Conservation (phyloP, 2,329 filamentous ascomycete genomes). For the Penicillium griseofulvum region DNA sequence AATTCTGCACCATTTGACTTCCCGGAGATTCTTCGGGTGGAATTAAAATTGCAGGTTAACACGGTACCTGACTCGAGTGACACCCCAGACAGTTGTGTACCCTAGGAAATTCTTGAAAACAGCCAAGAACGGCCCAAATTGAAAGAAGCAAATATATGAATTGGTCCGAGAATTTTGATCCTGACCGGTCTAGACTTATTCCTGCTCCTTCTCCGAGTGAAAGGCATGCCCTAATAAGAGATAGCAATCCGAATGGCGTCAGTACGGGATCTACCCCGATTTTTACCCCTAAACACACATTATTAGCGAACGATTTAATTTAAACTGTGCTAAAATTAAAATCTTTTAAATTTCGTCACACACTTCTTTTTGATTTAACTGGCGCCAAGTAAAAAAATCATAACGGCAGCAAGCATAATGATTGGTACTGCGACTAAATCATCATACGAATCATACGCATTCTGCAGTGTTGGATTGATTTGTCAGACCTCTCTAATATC, state of each 20-base stretch:
- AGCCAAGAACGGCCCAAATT: slow-evolving; percentile 4
- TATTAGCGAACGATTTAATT: neutral
- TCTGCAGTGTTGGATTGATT: neutral
- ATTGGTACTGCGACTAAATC: slow-evolving; percentile 18
- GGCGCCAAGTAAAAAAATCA: slow-evolving; percentile 15
- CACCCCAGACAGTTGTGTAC: neutral
- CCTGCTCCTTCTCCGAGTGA: slow-evolving; percentile 17
- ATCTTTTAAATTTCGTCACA: neutral
- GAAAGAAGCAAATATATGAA: slow-evolving; percentile 19
- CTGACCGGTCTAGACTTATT: slow-evolving; percentile 25
- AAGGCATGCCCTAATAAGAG: slow-evolving; percentile 1
- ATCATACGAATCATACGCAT: neutral
- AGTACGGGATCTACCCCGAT: slow-evolving; percentile 10
- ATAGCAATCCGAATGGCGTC: slow-evolving; percentile 12
- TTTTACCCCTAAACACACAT: neutral
- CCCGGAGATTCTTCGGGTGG: slow-evolving; percentile 5
- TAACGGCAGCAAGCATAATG: slow-evolving; percentile 17
- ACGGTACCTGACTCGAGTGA: slow-evolving; percentile 23
- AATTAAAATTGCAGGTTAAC: slow-evolving; percentile 11
- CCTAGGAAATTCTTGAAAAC: slow-evolving; percentile 6
- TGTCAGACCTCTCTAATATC: slow-evolving; percentile 1
- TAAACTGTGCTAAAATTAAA: neutral
- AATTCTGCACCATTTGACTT: neutral
- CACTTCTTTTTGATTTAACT: slow-evolving; percentile 17
- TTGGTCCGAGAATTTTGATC: slow-evolving; percentile 16